phyloP scores from a whole-genome alignment of 208 protist genomes.

The Wallacemonas sp. region DNA sequence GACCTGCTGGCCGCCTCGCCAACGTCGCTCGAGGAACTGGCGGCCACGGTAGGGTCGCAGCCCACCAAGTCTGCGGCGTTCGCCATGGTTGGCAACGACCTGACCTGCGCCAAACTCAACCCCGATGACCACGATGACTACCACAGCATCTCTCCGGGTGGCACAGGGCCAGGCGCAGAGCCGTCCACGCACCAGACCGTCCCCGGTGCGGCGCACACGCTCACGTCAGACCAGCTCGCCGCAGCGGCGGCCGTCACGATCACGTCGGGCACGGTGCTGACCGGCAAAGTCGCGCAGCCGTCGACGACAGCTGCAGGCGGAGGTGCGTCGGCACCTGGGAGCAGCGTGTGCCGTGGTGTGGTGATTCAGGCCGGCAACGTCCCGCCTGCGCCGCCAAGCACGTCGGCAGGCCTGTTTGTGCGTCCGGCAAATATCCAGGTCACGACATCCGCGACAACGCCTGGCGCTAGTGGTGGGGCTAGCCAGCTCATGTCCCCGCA shows the following conservation, averaged over 20 bases:
- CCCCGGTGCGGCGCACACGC: neutral
- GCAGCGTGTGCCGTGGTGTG: too few relatives aligned
- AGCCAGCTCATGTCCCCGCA: neutral
- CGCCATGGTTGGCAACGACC: constrained; percentile 14
- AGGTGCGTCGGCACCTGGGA: too few relatives aligned
- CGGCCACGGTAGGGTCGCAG: too few relatives aligned
- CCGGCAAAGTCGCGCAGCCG: neutral
- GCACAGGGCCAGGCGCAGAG: neutral
- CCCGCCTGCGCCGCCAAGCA: neutral
- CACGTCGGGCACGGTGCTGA: constrained; percentile 3
- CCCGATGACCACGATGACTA: constrained; percentile 6
- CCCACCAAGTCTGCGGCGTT: constrained; percentile 5
- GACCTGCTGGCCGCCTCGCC: neutral
- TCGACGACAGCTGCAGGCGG: too few relatives aligned
- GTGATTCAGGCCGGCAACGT: neutral
- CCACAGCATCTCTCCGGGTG: neutral
- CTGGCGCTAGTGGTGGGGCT: too few relatives aligned
- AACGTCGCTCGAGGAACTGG: neutral
- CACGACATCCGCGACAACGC: too few relatives aligned
- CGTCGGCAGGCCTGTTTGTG: neutral
- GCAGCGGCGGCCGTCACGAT: neutral
- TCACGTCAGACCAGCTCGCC: neutral
- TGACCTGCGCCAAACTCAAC: neutral
- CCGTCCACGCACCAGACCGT: neutral
- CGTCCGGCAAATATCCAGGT: too few relatives aligned